Evolutionary conservation across 371 early-diverging fungal species (phyloP).

Genomic region (Mortierella sp.): DNA sequence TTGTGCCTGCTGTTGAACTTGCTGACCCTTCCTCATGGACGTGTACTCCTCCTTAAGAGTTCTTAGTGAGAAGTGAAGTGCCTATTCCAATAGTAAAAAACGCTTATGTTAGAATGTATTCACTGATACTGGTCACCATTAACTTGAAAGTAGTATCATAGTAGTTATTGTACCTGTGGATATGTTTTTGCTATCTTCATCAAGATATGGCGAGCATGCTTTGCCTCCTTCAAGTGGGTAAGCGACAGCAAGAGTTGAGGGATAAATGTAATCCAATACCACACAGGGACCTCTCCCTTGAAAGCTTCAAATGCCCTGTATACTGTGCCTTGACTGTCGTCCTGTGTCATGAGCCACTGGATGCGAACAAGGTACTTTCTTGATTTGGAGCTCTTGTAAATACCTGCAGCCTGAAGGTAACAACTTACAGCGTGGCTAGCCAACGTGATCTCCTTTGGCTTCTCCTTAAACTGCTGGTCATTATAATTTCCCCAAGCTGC

Average conservation of each 20-base stretch:
- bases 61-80: constrained; percentile 94
- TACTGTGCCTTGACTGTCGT: constrained; percentile 85
- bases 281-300: constrained; percentile 91
- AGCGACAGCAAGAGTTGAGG: constrained; percentile 92
- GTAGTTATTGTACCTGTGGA: constrained; percentile 83
- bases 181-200: constrained; percentile 94
- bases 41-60: constrained; percentile 91
- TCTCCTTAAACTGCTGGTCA: constrained; percentile 88
- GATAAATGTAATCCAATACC: constrained; percentile 99
- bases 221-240: constrained; percentile 80
- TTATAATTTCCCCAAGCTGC: constrained; percentile 98
- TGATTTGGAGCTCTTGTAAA: constrained; percentile 89
- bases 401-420: constrained; percentile 95
- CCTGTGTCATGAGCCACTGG: constrained; percentile 93
- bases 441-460: constrained; percentile 85
- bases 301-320: constrained; percentile 87
- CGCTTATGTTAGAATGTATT: background rate
- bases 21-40: constrained; percentile 70
- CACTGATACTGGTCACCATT: background rate
- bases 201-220: constrained; percentile 85
- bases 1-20: constrained; percentile 39
- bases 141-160: background rate
- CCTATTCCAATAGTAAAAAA: constrained; percentile 57
- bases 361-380: constrained; percentile 93
- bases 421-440: constrained; percentile 96